A percentile compares a stretch with the other conserved stretches of the same genome.
Evolutionary conservation across 2,329 filamentous ascomycete species (phyloP).

Genomic region (Penicillium sp.): DNA sequence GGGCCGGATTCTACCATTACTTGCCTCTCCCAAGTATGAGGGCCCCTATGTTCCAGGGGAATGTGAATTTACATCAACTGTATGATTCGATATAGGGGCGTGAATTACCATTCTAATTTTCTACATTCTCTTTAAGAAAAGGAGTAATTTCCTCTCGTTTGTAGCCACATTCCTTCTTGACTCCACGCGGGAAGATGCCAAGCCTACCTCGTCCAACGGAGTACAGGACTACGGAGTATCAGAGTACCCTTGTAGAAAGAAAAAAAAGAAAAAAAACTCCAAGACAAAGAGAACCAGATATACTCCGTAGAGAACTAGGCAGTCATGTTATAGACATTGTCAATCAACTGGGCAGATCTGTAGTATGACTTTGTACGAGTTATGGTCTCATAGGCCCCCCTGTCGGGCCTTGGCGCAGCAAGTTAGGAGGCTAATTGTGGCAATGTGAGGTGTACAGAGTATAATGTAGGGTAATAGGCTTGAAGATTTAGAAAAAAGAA

Average conservation of each 20-base stretch:
- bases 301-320: neutral
- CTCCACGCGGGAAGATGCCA: constrained; percentile 16
- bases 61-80: constrained; percentile 9
- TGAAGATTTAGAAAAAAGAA: neutral
- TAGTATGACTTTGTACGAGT: neutral
- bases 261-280: neutral
- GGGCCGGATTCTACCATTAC: neutral
- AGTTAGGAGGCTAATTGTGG: constrained; percentile 2
- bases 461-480: neutral
- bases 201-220: neutral
- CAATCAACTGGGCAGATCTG: neutral
- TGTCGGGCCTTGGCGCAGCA: constrained; percentile 1
- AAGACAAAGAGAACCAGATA: neutral
- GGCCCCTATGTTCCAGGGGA: constrained; percentile 9
- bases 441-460: constrained; percentile 1
- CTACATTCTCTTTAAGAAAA: neutral
- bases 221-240: neutral
- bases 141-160: constrained; percentile 7
- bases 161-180: constrained; percentile 7
- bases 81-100: neutral
- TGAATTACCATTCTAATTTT: neutral
- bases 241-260: neutral
- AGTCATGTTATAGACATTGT: neutral
- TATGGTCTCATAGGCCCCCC: neutral
- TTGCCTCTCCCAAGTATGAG: constrained; percentile 3